Evolutionary conservation across 345 rosid species (phyloP).

Genomic region (Camelina sativa): DNA sequence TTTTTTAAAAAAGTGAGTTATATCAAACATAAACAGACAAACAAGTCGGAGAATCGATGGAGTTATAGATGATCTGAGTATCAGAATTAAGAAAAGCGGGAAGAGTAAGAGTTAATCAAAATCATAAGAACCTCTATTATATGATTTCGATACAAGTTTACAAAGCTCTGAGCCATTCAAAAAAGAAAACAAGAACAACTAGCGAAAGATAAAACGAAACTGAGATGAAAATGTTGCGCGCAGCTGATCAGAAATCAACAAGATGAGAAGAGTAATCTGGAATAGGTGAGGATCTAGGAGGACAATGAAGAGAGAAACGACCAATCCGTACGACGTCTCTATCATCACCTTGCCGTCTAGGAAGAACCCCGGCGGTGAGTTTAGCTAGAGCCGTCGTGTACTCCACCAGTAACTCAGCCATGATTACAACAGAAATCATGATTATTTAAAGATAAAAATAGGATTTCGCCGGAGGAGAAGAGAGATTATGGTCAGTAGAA

Average conservation of each 20-base stretch:
- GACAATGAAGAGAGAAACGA: conserved; percentile 24
- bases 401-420: conserved; percentile 58
- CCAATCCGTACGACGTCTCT: conserved; percentile 16
- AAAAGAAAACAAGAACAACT: no score
- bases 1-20: no score
- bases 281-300: conserved; percentile 27
- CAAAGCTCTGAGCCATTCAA: background rate
- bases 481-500: background rate
- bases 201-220: no score
- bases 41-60: background rate
- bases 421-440: conserved; percentile 56
- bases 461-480: background rate
- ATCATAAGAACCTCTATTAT: background rate
- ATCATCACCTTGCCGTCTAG: conserved; percentile 29
- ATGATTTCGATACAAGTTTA: background rate
- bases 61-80: no score
- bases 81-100: no score
- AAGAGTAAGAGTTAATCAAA: background rate
- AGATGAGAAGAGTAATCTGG: conserved; percentile 42
- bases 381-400: conserved; percentile 57
- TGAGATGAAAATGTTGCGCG: background rate
- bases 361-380: conserved; percentile 48
- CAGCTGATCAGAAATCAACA: conserved; percentile 33
- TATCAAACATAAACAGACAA: background rate
- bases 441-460: background rate